phyloP scores from a whole-genome alignment of 169 alveolate species.

The Cryptosporidium meleagridis region DNA sequence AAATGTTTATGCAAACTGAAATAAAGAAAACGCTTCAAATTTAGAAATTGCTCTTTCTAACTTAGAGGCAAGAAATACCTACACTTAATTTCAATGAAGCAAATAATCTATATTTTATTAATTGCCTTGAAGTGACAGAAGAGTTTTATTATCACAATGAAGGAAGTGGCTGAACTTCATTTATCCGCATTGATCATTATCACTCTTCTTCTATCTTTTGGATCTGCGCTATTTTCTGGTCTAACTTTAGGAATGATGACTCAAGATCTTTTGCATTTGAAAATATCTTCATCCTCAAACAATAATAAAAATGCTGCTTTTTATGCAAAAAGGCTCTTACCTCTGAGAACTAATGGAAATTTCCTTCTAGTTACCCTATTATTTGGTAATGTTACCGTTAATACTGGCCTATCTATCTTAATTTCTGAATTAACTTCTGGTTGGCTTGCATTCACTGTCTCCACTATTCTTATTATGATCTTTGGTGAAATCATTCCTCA shows the following conservation, averaged over 20 bases:
- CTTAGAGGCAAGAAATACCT: neutral
- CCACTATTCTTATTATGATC: constrained; percentile 85
- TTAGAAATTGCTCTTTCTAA: neutral
- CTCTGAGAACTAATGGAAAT: constrained; percentile 87
- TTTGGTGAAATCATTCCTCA: constrained; percentile 92
- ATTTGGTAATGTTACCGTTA: constrained; percentile 88
- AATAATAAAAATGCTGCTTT: constrained; percentile 82
- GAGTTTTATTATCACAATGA: neutral
- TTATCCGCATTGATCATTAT: constrained; percentile 45
- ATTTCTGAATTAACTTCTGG: constrained; percentile 87
- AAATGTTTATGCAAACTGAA: neutral
- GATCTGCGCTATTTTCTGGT: constrained; percentile 89
- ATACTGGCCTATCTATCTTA: constrained; percentile 86
- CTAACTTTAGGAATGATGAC: constrained; percentile 89
- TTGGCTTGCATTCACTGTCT: constrained; percentile 83
- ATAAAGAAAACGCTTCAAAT: neutral
- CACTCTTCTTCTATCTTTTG: constrained; percentile 75
- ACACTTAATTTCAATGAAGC: neutral
- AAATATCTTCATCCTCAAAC: constrained; percentile 81
- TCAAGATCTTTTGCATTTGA: constrained; percentile 86
- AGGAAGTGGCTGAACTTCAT: constrained; percentile 25
- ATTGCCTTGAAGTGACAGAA: neutral
- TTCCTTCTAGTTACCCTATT: constrained; percentile 86
- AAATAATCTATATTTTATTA: neutral
- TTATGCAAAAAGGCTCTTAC: constrained; percentile 87